Evolutionary conservation across 306 rosid genomes (phyloP), one percentile per base, ranked within the genome.

Genomic region (Citrullus amarus): DNA sequence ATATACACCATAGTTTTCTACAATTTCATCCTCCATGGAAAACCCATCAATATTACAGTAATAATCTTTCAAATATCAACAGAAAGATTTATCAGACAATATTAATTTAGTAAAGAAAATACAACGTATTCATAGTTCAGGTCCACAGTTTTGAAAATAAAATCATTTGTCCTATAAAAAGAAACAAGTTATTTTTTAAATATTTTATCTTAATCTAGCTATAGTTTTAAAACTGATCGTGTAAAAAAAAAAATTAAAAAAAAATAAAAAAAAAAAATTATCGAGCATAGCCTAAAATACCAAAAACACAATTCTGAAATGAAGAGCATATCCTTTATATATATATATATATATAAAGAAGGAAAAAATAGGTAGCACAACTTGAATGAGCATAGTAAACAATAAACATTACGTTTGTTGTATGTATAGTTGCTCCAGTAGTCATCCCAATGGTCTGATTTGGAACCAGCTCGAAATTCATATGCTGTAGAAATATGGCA

Each of bases 361-460:
- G 28, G 28, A 25, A 25, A 25, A 25, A 25, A 25, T 25, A 25
- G 15, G 50, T 7, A n/a, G 50, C 30, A 68, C 20, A 58, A 18
- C 72, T 48, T 48, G 66, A 57, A 53, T 60, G 68, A 48, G 78
- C 57, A 46, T 55, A 62, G 80, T 65, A 30, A 76, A 73, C 20
- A 62, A 79, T 65, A 30, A 76, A 73, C 20, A 44, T 94, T 92
- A 95, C 97, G 71, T 91, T 91, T 83, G 97, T 86, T 18, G 99
- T 91, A 83, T 95, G 99, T 85, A 95, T 95, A 71, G 99, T 95
- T 81, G 98, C 97, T 60, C 99, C 99, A 17, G 99, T 91, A 30
- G 97, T 95, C 99, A 95, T 95, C 80, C 89, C 86, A 76, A 95
- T 92, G 83, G 83, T 89, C 87, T 92, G 97, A 84, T 87, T 86